These are phyloP conservation scores for Erythrobasidium hasegawianum DNA, from an alignment of 1,284 basidiomycete genomes.

Conservation along the genomic window DNA sequence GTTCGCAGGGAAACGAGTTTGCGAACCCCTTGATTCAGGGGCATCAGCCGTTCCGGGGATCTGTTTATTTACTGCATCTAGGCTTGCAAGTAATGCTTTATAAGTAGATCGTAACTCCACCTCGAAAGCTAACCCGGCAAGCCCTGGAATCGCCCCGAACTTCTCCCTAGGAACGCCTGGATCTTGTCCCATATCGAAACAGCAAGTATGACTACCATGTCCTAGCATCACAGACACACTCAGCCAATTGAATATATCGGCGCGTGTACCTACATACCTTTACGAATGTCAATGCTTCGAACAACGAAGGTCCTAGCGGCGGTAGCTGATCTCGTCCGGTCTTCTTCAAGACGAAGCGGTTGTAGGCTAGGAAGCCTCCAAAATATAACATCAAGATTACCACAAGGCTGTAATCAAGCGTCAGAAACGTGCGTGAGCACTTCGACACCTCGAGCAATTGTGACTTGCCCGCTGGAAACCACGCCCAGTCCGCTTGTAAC, in stretches of 20 bases:
- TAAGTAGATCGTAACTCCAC: too few relatives aligned
- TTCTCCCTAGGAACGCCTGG: background rate
- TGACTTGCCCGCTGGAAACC: constrained; percentile 12
- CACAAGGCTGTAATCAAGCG: background rate
- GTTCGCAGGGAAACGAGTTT: too few relatives aligned
- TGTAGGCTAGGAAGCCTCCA: constrained; percentile 24
- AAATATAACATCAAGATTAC: constrained; percentile 24
- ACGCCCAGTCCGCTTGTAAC: constrained; percentile 16
- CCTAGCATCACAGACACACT: background rate
- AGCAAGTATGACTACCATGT: constrained; percentile 23
- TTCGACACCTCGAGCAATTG: background rate
- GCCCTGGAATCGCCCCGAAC: constrained; percentile 25
- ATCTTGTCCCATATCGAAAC: constrained; percentile 12
- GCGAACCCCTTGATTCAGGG: too few relatives aligned
- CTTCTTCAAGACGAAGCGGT: constrained; percentile 30
- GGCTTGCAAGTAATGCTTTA: too few relatives aligned
- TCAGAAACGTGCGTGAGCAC: background rate
- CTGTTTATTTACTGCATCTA: too few relatives aligned
- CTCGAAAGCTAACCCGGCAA: too few relatives aligned
- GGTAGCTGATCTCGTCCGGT: constrained; percentile 27
- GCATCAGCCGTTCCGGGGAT: too few relatives aligned
- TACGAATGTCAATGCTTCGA: constrained; percentile 21
- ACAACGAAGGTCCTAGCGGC: constrained; percentile 17
- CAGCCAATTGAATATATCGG: background rate
- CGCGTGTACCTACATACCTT: background rate